Percentiles rank a stretch among this genome's conserved stretches.
These are phyloP conservation scores for Annona squamosa DNA, from an alignment of 164 flowering plant species.

Conservation along the genomic window DNA sequence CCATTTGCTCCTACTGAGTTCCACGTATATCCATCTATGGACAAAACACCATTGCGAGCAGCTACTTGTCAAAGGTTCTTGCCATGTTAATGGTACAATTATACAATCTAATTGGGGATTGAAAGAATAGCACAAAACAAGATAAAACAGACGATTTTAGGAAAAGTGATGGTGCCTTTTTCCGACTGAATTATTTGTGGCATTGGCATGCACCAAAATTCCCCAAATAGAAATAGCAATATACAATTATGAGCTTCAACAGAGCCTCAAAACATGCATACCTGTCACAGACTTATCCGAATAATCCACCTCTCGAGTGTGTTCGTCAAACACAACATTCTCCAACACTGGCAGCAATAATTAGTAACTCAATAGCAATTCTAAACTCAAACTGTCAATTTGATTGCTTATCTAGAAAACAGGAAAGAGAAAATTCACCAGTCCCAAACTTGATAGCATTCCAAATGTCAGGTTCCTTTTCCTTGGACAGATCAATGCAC, in stretches of 20 bases:
- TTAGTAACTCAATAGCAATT: conserved; percentile 40
- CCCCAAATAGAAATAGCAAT: not conserved
- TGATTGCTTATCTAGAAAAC: not conserved
- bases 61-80: no score
- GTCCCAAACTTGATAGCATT: conserved; percentile 98
- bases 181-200: not conserved
- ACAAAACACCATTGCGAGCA: no score
- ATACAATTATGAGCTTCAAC: not conserved
- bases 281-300: conserved; percentile 95
- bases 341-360: conserved; percentile 60
- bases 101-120: no score
- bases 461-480: conserved; percentile 97
- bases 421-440: conserved; percentile 27
- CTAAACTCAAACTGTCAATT: conserved; percentile 40
- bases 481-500: conserved; percentile 79
- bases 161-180: no score
- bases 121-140: no score
- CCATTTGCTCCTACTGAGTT: no score
- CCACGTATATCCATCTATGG: no score
- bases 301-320: conserved; percentile 83
- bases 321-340: conserved; percentile 97
- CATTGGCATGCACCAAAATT: not conserved
- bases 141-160: no score
- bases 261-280: conserved; percentile 9
- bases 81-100: no score